phyloP scores from a whole-genome alignment of 129 eudicot species.

The Ambrosia trifida region DNA sequence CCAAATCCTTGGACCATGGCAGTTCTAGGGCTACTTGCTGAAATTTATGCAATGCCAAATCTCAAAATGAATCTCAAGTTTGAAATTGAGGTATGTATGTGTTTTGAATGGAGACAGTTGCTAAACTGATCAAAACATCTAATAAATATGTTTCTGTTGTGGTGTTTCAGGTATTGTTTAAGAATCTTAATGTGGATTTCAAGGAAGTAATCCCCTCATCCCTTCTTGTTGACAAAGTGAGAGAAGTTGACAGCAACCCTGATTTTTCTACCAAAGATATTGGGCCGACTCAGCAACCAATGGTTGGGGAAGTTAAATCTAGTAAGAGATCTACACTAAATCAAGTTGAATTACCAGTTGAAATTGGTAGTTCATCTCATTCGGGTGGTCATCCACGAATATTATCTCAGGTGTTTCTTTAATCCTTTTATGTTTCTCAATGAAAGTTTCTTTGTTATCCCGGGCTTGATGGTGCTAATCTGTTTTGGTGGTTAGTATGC shows the following conservation, averaged over 20 bases:
- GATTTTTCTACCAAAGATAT: slow-evolving; percentile 88
- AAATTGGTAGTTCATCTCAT: slow-evolving; percentile 63
- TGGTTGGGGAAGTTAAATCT: slow-evolving; percentile 58
- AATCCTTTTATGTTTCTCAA: slow-evolving; percentile 5
- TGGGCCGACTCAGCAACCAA: slow-evolving; percentile 52
- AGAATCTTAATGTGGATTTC: slow-evolving; percentile 73
- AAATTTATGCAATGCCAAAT: slow-evolving; percentile 96
- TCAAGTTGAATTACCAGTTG: slow-evolving; percentile 79
- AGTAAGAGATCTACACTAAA: slow-evolving; percentile 50
- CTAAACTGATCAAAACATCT: neutral
- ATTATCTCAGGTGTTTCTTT: slow-evolving; percentile 60
- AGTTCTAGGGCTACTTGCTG: slow-evolving; percentile 81
- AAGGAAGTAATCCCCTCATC: slow-evolving; percentile 78
- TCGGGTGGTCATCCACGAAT: slow-evolving; percentile 62
- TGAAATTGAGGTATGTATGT: slow-evolving; percentile 74
- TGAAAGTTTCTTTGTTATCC: neutral
- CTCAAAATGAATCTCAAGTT: slow-evolving; percentile 96
- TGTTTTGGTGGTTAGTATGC: slow-evolving; percentile 56
- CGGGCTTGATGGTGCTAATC: slow-evolving; percentile 4
- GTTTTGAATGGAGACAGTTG: neutral
- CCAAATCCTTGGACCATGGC: slow-evolving; percentile 99
- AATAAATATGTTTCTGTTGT: slow-evolving; percentile 7
- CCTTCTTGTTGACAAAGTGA: slow-evolving; percentile 71
- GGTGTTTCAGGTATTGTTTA: slow-evolving; percentile 70
- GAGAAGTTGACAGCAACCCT: slow-evolving; percentile 92